A percentile compares a stretch with the other conserved stretches of the same genome.
Conservation (phyloP, 2,329 filamentous ascomycete species). For the Colletotrichum sp. region DNA sequence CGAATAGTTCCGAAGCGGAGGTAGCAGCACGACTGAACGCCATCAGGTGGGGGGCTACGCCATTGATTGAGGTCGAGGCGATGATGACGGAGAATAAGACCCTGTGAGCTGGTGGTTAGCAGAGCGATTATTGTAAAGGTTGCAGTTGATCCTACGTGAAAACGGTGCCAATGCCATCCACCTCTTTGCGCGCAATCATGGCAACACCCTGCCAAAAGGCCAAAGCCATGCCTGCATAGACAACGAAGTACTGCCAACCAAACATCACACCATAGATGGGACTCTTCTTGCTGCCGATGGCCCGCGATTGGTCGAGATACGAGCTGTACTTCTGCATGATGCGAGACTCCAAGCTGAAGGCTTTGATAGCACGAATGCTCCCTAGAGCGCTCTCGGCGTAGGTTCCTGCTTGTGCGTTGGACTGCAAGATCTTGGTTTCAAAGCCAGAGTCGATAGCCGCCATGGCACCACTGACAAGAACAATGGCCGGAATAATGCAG, state of each 20-base stretch:
- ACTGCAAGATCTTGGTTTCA: constrained; percentile 26
- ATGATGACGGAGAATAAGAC: constrained; percentile 30
- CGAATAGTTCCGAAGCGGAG: constrained; percentile 26
- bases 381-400: constrained; percentile 29
- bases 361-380: constrained; percentile 17
- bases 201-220: constrained; percentile 34
- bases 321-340: constrained; percentile 14
- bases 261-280: constrained; percentile 29
- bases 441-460: constrained; percentile 25
- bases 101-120: constrained; percentile 27
- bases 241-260: constrained; percentile 46
- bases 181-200: constrained; percentile 32
- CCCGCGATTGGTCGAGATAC: constrained; percentile 21
- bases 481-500: constrained; percentile 36
- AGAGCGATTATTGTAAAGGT: constrained; percentile 29
- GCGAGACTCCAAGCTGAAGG: constrained; percentile 18
- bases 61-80: constrained; percentile 23
- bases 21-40: constrained; percentile 26
- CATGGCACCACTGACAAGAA: constrained; percentile 21
- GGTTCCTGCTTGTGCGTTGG: constrained; percentile 27
- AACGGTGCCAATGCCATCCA: constrained; percentile 11
- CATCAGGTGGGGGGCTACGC: constrained; percentile 22
- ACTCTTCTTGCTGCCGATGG: constrained; percentile 31
- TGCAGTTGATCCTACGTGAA: constrained; percentile 11
- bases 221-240: constrained; percentile 21